Evolutionary conservation across 495 filamentous ascomycete genomes (phyloP).

Genomic region (Hypoxylon crocopeplum): DNA sequence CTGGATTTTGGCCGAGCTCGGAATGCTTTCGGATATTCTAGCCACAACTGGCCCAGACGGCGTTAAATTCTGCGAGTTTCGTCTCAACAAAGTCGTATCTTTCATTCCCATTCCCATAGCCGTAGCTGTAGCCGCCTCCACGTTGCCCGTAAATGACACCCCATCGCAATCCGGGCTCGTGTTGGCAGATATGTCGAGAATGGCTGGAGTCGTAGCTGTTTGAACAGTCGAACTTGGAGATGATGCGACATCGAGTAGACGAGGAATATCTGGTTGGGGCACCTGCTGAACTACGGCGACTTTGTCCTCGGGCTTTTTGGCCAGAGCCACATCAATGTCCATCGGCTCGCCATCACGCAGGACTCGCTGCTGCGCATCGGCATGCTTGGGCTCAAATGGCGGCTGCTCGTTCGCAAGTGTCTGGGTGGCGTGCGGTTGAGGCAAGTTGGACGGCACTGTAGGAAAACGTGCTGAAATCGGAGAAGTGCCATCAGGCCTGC

Average conservation of each 20-base stretch:
- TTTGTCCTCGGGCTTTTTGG: conserved; percentile 18
- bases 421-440: conserved; percentile 3
- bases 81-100: conserved; percentile 20
- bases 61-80: conserved; percentile 17
- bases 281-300: conserved; percentile 1
- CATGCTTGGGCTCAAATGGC: neutral
- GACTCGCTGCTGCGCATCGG: conserved; percentile 20
- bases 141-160: conserved; percentile 46
- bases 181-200: conserved; percentile 55
- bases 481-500: conserved; percentile 1
- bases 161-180: conserved; percentile 63
- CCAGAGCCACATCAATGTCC: conserved; percentile 31
- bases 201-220: conserved; percentile 46
- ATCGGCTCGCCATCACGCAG: conserved; percentile 31
- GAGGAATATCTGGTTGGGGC: conserved; percentile 6
- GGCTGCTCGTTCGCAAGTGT: conserved; percentile 8
- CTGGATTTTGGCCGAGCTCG: conserved; percentile 48
- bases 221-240: conserved; percentile 55
- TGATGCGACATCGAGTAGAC: conserved; percentile 44
- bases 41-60: conserved; percentile 12
- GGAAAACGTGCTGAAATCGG: neutral
- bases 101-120: conserved; percentile 34
- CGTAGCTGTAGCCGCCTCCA: no score
- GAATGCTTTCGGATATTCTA: conserved; percentile 28
- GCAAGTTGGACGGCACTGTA: neutral